phyloP scores from a whole-genome alignment of 129 eudicot species.

The Flaveria bidentis region DNA sequence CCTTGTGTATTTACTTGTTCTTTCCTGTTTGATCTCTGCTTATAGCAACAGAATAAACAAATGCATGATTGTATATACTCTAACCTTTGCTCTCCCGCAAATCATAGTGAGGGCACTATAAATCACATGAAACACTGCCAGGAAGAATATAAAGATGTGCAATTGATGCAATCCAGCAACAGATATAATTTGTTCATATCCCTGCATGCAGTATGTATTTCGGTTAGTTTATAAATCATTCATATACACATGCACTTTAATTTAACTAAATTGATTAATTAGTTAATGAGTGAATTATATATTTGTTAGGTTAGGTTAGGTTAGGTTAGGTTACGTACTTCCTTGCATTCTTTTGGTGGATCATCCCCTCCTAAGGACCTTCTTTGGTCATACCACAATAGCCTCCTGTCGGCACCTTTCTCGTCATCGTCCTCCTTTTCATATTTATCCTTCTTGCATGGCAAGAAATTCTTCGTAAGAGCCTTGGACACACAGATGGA shows the following conservation, averaged over 20 bases:
- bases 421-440: slow-evolving; percentile 9
- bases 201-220: slow-evolving; percentile 37
- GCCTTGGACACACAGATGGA: slow-evolving; percentile 55
- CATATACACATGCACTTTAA: no score
- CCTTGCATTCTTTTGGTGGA: slow-evolving; percentile 41
- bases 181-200: slow-evolving; percentile 75
- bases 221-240: background rate
- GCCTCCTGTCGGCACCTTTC: slow-evolving; percentile 43
- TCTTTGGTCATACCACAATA: slow-evolving; percentile 72
- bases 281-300: no score
- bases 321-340: slow-evolving; percentile 28
- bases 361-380: slow-evolving; percentile 48
- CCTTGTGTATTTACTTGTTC: no score
- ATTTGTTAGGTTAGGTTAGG: background rate
- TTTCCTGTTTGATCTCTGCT: no score
- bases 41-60: no score
- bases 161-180: slow-evolving; percentile 74
- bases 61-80: no score
- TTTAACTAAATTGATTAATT: background rate
- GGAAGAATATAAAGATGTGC: slow-evolving; percentile 93
- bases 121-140: slow-evolving; percentile 87
- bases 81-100: slow-evolving; percentile 75
- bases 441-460: slow-evolving; percentile 43
- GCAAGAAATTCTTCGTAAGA: slow-evolving; percentile 71
- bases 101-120: slow-evolving; percentile 76